Base-by-base conservation (phyloP, 1,139 yeast species). In the Kodamaea derodonti region DNA sequence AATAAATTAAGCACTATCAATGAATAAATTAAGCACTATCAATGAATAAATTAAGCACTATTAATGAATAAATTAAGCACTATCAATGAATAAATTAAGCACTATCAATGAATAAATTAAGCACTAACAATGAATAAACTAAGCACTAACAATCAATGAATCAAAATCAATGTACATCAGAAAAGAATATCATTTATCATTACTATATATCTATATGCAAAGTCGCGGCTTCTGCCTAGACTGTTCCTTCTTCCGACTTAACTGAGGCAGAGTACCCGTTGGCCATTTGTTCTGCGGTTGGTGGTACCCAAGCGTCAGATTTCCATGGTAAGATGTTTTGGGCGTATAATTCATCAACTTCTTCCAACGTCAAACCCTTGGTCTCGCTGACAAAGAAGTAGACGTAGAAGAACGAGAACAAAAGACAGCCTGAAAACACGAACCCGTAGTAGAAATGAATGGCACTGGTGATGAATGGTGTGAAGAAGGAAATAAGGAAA, bases 401-500 rank as follows among this genome's bases (percentile, higher is more conserved):
- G 13, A 77, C 77, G 49, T 72, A 76, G 51, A 76, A 56, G 53
- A 66, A 55, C 34, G 54, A 52, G 35, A 53, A 45, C 24, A 46
- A 33, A 36, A 54, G 45, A 39, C 57, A 52, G 6, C 59, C 59
- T n/a, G 54, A 42, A 35, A 53, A 53, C 15, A 54, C 57, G 26
- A 49, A 52, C 27, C 59, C 59, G 43, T 51, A 53, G 51, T 52
- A 52, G 46, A 54, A 54, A 44, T 52, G 56, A 34, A 54, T 54
- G 36, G 54, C 54, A 14, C 37, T 26, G 20, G 56, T 51, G 49
- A 84, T 72, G 58, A 81, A 82, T 31, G 94, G 88, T 30, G 90
- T 82, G 54, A 79, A 77, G 64, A 80, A 75, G 2, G 88, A 82
- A 59, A 84, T 81, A 43, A 80, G 74, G 69, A 85, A 85, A 54